Conservation (phyloP, 2,329 filamentous ascomycete species). For the Polytolypa hystricis region DNA sequence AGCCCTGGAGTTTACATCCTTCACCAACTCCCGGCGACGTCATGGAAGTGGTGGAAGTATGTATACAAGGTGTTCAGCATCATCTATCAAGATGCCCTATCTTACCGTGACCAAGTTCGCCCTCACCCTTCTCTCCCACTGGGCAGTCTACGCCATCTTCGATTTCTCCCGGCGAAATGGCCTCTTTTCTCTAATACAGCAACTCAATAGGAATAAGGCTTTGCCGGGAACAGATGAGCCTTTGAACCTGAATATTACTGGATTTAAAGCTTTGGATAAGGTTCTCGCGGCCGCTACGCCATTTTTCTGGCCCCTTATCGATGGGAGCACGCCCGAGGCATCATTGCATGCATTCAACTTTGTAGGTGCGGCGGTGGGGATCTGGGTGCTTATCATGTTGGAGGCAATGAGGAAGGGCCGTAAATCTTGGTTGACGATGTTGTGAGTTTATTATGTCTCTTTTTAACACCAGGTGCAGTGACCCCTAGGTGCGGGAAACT, state of each 20-base stretch:
- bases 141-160: constrained; percentile 19
- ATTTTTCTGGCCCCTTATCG: constrained; percentile 32
- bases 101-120: constrained; percentile 5
- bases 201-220: constrained; percentile 15
- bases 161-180: constrained; percentile 25
- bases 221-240: constrained; percentile 19
- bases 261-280: constrained; percentile 22
- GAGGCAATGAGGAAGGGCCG: constrained; percentile 38
- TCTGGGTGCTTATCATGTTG: constrained; percentile 34
- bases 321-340: constrained; percentile 26
- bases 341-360: constrained; percentile 29
- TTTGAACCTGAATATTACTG: constrained; percentile 24
- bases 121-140: constrained; percentile 22
- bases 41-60: too few species aligned
- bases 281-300: constrained; percentile 22
- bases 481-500: background rate
- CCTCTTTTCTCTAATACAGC: constrained; percentile 13
- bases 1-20: too few species aligned
- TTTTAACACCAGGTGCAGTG: too few species aligned
- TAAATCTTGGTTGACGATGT: constrained; percentile 28
- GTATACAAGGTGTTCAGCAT: too few species aligned
- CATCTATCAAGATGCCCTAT: too few species aligned
- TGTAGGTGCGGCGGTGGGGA: constrained; percentile 30
- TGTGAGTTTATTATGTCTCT: constrained; percentile 23
- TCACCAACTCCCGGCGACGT: too few species aligned